phyloP scores from a whole-genome alignment of 2,329 filamentous ascomycete genomes.

The Claviceps sp. region DNA sequence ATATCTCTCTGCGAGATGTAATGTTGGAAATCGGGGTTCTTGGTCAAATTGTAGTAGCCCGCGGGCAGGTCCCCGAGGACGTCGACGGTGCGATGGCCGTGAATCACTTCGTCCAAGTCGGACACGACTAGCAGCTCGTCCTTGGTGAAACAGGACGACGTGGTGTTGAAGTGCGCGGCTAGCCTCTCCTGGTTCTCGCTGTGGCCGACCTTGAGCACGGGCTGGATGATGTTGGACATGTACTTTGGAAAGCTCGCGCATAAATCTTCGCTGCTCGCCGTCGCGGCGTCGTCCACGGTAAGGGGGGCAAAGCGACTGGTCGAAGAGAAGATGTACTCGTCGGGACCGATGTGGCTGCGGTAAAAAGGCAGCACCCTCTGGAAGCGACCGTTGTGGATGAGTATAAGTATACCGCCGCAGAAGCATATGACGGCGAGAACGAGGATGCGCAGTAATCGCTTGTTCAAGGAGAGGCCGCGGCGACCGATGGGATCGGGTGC shows the following conservation, averaged over 20 bases:
- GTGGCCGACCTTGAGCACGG: slow-evolving; percentile 21
- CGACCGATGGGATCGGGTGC: slow-evolving; percentile 4
- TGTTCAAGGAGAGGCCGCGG: slow-evolving; percentile 15
- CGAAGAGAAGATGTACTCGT: slow-evolving; percentile 16
- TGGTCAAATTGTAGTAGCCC: slow-evolving; percentile 19
- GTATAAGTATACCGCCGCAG: slow-evolving; percentile 6
- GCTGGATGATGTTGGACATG: slow-evolving; percentile 18
- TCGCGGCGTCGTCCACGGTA: slow-evolving; percentile 11
- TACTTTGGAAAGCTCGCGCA: slow-evolving; percentile 20
- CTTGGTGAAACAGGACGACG: slow-evolving; percentile 34
- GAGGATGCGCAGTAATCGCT: slow-evolving; percentile 18
- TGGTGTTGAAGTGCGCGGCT: slow-evolving; percentile 33
- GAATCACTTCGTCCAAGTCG: slow-evolving; percentile 32
- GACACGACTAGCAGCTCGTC: slow-evolving; percentile 34
- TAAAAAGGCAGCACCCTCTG: slow-evolving; percentile 7
- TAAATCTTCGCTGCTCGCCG: slow-evolving; percentile 14
- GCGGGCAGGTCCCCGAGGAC: slow-evolving; percentile 19
- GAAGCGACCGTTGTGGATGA: background rate
- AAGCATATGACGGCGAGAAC: slow-evolving; percentile 12
- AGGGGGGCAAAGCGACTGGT: slow-evolving; percentile 19
- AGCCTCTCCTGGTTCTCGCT: slow-evolving; percentile 11
- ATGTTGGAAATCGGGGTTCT: slow-evolving; percentile 23
- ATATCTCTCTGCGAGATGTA: slow-evolving; percentile 28
- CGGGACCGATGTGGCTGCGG: slow-evolving; percentile 13
- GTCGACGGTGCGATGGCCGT: slow-evolving; percentile 29